Conservation (phyloP, 495 filamentous ascomycete species). For the Penicillium mononematosum region DNA sequence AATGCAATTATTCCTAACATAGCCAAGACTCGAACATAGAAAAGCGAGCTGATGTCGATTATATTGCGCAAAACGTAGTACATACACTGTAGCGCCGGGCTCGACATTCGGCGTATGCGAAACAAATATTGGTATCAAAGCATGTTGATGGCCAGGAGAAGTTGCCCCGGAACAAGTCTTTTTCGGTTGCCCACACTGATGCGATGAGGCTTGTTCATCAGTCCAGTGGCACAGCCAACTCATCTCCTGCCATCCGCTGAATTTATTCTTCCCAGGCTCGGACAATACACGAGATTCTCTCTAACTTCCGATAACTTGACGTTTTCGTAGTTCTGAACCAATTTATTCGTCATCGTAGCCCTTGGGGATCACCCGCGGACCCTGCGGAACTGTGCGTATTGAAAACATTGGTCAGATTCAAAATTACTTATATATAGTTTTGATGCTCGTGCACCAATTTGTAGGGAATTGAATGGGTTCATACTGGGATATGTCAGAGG, state of each 20-base stretch:
- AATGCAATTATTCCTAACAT: not conserved
- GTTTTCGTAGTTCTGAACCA: slow-evolving; percentile 7
- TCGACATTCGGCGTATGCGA: slow-evolving; percentile 22
- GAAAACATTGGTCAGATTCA: slow-evolving; percentile 11
- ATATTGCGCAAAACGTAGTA: slow-evolving; percentile 34
- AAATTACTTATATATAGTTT: not conserved
- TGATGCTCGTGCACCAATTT: not conserved
- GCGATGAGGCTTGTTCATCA: slow-evolving; percentile 13
- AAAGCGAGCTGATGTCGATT: slow-evolving; percentile 28
- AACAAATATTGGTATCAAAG: slow-evolving; percentile 35
- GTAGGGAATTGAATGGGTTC: slow-evolving; percentile 22
- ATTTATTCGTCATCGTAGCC: slow-evolving; percentile 72
- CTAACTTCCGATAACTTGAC: slow-evolving; percentile 7
- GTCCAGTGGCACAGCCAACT: slow-evolving; percentile 14
- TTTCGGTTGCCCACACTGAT: slow-evolving; percentile 2
- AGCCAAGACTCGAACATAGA: slow-evolving; percentile 6
- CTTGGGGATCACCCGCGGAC: slow-evolving; percentile 65
- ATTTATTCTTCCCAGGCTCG: slow-evolving; percentile 10
- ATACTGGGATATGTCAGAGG: slow-evolving; percentile 91
- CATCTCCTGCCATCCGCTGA: slow-evolving; percentile 13
- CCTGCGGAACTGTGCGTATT: slow-evolving; percentile 62
- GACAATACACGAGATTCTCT: slow-evolving; percentile 7
- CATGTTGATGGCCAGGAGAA: slow-evolving; percentile 17
- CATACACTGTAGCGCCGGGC: slow-evolving; percentile 26
- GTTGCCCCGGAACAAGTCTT: slow-evolving; percentile 3